phyloP scores from a whole-genome alignment of 768 basidiomycete species.

The Cystobasidium tubakii region DNA sequence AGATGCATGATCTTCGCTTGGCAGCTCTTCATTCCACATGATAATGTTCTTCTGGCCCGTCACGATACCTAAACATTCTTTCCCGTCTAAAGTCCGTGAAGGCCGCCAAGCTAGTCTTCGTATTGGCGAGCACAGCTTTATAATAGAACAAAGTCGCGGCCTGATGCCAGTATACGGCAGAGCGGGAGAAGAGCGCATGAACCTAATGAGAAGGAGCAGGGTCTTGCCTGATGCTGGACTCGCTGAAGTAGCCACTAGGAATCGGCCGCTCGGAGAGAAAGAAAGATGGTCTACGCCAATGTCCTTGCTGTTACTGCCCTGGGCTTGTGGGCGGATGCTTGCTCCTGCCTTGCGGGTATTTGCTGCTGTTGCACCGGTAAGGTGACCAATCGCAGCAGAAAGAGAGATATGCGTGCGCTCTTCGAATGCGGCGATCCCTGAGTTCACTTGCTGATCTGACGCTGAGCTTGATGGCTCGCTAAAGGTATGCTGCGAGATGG shows the following conservation, averaged over 20 bases:
- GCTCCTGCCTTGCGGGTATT: background rate
- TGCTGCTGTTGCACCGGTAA: background rate
- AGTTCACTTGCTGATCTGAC: background rate
- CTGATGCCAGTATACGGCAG: conserved; percentile 25
- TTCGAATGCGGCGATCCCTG: background rate
- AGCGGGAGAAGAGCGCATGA: conserved; percentile 14
- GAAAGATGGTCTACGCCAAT: background rate
- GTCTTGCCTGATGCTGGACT: background rate
- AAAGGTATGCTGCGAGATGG: background rate
- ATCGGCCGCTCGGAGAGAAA: conserved; percentile 13
- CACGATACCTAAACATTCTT: conserved; percentile 7
- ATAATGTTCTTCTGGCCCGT: conserved; percentile 35
- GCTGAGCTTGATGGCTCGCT: background rate
- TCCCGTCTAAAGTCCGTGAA: background rate
- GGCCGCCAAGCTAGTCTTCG: conserved; percentile 16
- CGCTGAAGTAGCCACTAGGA: conserved; percentile 4
- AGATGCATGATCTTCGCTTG: background rate
- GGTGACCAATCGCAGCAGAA: background rate
- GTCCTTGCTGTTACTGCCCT: background rate
- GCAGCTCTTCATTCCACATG: conserved; percentile 15
- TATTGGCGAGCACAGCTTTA: background rate
- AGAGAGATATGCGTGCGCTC: background rate
- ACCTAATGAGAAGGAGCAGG: background rate
- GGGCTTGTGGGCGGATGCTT: background rate
- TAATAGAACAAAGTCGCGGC: conserved; percentile 5